Base-by-base conservation (phyloP, 192 early-diverging fungal species). In the Podochytrium sp. region DNA sequence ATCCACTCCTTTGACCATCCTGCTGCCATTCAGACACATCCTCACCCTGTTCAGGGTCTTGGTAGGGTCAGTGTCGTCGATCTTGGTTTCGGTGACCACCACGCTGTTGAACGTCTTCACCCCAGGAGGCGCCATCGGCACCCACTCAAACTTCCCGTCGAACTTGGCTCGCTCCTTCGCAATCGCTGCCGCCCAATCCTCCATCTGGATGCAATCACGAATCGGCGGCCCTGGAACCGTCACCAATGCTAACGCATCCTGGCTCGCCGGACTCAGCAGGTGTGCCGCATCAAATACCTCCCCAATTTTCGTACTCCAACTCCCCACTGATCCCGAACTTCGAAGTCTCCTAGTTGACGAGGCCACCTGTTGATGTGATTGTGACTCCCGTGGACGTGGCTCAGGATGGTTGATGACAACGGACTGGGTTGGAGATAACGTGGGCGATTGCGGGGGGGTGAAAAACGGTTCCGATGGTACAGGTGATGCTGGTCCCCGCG, bases 131-230 rank as follows among this genome's bases (percentile, higher is more conserved):
- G 52, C 52, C 5, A 27, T 6, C 5, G 18, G 52, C 18, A 4
- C 5, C 52, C 52, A 55, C 23, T 55, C 52, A 55, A 55, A 55
- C 5, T 27, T 18, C 23, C 52, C 52, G 29, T 55, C 52, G 29
- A 55, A 55, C 52, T 55, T 55, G n/a, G n/a, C n/a, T 5, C 52
- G 52, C 29, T 55, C 52, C 23, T 55, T 55, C 52, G 18, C 52
- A 55, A 55, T 55, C 23, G 52, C 52, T 4, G 7, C 23, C 23
- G 5, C 23, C 52, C 52, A 55, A 6, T 55, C 23, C 52, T 5
- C 7, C 7, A 14, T 23, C 5, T 55, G 5, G 10, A 23, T 23
- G 5, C 5, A 6, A 5, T 55, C 23, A 18, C 23, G 6, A 5
- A 23, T 23, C 3, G 52, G 52, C 18, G 52, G 52, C 5, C 52